Evolutionary conservation across 345 rosid species (phyloP), one percentile per base, ranked within the genome.

Genomic region (Dipteronia sinensis): DNA sequence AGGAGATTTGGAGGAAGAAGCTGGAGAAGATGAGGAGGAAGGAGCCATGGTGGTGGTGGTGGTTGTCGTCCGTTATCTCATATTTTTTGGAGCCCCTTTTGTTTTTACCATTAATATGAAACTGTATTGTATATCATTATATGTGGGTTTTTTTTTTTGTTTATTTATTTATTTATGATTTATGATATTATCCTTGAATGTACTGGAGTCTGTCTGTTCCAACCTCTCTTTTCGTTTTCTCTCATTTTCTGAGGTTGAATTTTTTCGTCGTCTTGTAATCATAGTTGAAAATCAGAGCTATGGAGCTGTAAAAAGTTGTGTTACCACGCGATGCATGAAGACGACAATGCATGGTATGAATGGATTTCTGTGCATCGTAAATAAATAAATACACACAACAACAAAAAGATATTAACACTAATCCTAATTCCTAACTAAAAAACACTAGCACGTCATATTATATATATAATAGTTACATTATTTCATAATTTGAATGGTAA

Each of bases 1-100:
- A 58, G 90, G 90, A 15, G 89, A 84, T 74, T 86, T 87, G 71
- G 94, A 85, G 53, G 88, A 83, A 61, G 88, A 81, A 75, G 93
- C 81, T 81, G 98, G 82, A 44, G 92, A 42, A 7, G 46, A 86
- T 6, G 97, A 84, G 63, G 91, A 87, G 27, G 90, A 69, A 65
- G 95, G 87, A 82, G 91, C 91, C 97, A 89, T 94, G 72, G 72
- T 23, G 38, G 27, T 23, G 38, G 27, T 27, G 27, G 38, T 34
- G 38, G 38, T 34, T 34, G 38, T 34, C 72, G 63, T 12, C 72
- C 49, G 68, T 77, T 69, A 72, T 77, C 75, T 70, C 68, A 17
- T 77, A 7, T 42, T 13, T 79, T 67, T 77, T 20, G 67, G 55
- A 51, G 7, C 22, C 25, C 49, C 56, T 25, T 65, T 19, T 11